Evolutionary conservation across 2,329 filamentous ascomycete species (phyloP), one percentile per base, ranked within the genome.

Genomic region (Apiospora rasikravindrae): DNA sequence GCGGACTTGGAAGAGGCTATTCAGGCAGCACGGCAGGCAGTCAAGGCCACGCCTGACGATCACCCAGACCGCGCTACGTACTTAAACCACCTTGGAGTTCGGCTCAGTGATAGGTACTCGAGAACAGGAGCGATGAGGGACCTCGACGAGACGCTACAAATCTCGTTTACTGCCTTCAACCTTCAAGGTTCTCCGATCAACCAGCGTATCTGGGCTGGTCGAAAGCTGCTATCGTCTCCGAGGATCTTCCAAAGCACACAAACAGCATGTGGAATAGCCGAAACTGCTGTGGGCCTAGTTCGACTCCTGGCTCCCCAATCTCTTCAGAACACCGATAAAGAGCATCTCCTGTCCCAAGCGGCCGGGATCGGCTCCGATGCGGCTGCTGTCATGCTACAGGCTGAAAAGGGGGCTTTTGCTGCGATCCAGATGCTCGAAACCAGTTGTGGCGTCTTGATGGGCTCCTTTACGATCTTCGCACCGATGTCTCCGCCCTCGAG

Each of bases 401-500:
- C 69, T 22, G 68, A 49, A 14, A 74, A 75, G 47, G 64, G 45
- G 0, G 61, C 74, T 0, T 14, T 40, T 24, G 47, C 49, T 8
- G 77, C 76, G 0, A 40, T 80, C 0, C 37, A 72, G 14, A 69
- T 77, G 6, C 74, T 81, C 5, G 79, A 81, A 67, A 72, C 71
- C 0, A 78, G 79, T 11, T 78, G 79, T 19, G 78, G 77, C 11
- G 72, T 81, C 11, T 66, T 81, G 33, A 74, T 76, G 5, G 72
- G 71, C 22, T 73, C 74, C 19, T 51, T 79, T 19, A 53, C 13
- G 57, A 72, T 16, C 42, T 70, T 14, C 45, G 42, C 13, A 49
- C 51, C 0, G 71, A 73, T 67, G 57, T 74, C 14, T 69, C 66
- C 1, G 19, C 11, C 2, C 57, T 74, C 5, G 4, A 64, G 4